These are phyloP conservation scores for Clitopilus hobsonii DNA, from an alignment of 768 basidiomycete species.

Conservation along the genomic window DNA sequence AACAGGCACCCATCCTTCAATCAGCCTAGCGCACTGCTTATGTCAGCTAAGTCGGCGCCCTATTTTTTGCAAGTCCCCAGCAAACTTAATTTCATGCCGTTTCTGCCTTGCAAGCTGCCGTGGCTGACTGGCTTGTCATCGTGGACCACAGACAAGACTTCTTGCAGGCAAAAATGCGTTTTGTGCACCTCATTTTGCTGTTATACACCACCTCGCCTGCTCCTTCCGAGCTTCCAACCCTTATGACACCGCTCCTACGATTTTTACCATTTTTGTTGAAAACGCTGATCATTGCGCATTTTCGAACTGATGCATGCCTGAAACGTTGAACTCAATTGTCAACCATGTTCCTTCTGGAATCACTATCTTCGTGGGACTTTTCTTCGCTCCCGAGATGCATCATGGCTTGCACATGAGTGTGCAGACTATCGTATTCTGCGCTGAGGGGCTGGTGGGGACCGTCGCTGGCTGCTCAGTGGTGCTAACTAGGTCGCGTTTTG, in stretches of 20 bases:
- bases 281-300: background rate
- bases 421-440: too few relatives aligned
- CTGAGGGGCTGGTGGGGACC: too few relatives aligned
- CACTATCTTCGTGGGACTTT: background rate
- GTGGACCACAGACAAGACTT: too few relatives aligned
- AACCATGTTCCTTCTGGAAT: background rate
- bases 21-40: conserved; percentile 9
- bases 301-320: background rate
- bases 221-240: background rate
- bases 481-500: too few relatives aligned
- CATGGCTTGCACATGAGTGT: too few relatives aligned
- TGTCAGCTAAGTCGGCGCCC: conserved; percentile 18
- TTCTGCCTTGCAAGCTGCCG: background rate
- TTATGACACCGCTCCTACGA: too few relatives aligned
- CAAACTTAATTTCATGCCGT: background rate
- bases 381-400: too few relatives aligned
- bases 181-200: background rate
- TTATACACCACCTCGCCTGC: background rate
- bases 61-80: conserved; percentile 16
- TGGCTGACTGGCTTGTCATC: background rate
- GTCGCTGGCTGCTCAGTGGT: too few relatives aligned
- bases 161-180: too few relatives aligned
- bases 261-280: background rate
- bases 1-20: background rate
- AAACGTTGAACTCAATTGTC: background rate